Conservation (phyloP, 108 stramenopile genomes). For the Epithemia pelagica region DNA sequence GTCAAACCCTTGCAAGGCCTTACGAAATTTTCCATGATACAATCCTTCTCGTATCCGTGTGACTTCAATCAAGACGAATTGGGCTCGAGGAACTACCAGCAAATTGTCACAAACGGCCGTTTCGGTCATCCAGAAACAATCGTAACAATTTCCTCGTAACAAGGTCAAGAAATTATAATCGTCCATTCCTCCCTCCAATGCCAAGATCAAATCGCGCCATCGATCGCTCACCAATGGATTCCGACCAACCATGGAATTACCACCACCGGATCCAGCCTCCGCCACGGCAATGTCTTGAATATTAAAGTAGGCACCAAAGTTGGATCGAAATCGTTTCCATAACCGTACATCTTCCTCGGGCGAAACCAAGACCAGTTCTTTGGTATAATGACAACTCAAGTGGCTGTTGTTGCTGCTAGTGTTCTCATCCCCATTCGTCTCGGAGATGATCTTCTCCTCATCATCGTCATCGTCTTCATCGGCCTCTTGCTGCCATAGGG, state of each 20-base stretch:
- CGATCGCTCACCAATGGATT: too few relatives aligned
- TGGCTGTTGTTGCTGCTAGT: too few relatives aligned
- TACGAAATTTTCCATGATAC: too few relatives aligned
- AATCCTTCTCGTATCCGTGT: too few relatives aligned
- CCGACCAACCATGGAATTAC: too few relatives aligned
- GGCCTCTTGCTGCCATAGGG: background rate
- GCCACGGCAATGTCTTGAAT: background rate
- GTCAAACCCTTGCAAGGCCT: too few relatives aligned
- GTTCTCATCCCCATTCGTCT: too few relatives aligned
- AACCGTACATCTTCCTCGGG: background rate
- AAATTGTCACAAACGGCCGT: too few relatives aligned
- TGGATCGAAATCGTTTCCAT: background rate
- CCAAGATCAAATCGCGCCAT: background rate
- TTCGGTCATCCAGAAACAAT: too few relatives aligned
- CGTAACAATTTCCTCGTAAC: too few relatives aligned
- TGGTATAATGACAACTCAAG: constrained; percentile 1
- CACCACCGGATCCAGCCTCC: background rate
- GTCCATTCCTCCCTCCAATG: background rate
- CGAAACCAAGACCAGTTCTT: background rate
- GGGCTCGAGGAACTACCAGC: too few relatives aligned
- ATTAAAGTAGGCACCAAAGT: background rate
- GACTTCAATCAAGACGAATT: too few relatives aligned
- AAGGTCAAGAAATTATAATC: background rate
- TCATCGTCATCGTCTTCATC: background rate
- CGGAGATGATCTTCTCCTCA: background rate